Evolutionary conservation across 1,139 yeast species (phyloP), one percentile per base, ranked within the genome.

Genomic region (Yamadazyma jaroonii): DNA sequence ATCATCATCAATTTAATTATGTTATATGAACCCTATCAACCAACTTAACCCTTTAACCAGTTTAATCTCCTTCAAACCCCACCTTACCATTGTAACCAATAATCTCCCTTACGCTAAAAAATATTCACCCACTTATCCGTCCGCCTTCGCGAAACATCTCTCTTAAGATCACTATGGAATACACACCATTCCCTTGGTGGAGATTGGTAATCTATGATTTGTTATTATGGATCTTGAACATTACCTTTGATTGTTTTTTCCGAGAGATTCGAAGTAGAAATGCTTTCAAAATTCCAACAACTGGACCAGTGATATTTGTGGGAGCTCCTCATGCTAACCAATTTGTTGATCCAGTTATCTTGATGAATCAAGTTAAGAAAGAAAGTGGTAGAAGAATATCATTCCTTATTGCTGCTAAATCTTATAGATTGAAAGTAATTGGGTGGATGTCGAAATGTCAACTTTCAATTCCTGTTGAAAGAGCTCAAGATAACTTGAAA

Each of bases 251-350:
- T 49, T 67, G 74, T 43, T 92, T 92, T 66, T 92, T 92, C 62
- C 68, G 97, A 45, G 96, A 90, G 55, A 85, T 90, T 47, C 72
- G 90, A 43, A 84, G 96, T 3, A 73, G 98, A 44, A 97, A 97
- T 3, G 94, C 96, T 1, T 90, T 82, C 64, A 72, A 90, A 39
- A 77, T 92, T 40, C 97, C 98, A 3, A 71, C 77, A 29, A 58
- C 72, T 9, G 97, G 96, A 0, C 95, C 97, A 0, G 81, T 89
- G 15, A 89, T 92, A 40, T 87, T 92, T 55, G 97, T 92, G 31
- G 97, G 94, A 2, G 98, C 97, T 7, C 97, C 97, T 7, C 98
- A 90, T 64, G 96, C 96, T 25, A 92, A 90, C 61, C 98, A 90
- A 59, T 92, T 92, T 52, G 94, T 90, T 27, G 98, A 92, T 56